phyloP scores from a whole-genome alignment of 768 basidiomycete species.

The Termitomyces sp. region DNA sequence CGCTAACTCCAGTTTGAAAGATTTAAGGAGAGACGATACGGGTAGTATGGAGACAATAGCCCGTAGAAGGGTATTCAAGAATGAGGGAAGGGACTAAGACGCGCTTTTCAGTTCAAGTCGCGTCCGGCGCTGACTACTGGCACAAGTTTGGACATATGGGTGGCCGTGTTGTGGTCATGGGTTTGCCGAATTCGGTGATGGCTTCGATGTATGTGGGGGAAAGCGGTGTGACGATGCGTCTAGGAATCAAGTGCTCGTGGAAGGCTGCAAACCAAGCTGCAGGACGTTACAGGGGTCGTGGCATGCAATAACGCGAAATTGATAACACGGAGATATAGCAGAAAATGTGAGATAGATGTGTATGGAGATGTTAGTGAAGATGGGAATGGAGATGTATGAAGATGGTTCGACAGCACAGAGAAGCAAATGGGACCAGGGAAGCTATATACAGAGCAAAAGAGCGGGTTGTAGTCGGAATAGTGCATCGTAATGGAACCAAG shows the following conservation, averaged over 20 bases:
- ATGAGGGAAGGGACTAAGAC: slow-evolving; percentile 15
- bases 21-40: slow-evolving; percentile 18
- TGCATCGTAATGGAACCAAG: background rate
- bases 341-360: slow-evolving; percentile 1
- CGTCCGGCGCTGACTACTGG: slow-evolving; percentile 41
- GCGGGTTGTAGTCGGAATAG: background rate
- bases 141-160: slow-evolving; percentile 29
- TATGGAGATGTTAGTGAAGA: background rate
- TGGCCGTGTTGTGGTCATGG: slow-evolving; percentile 16
- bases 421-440: background rate
- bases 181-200: slow-evolving; percentile 7
- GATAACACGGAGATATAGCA: slow-evolving; percentile 13
- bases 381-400: background rate
- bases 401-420: background rate
- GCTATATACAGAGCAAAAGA: background rate
- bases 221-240: slow-evolving; percentile 7
- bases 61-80: slow-evolving; percentile 5
- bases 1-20: slow-evolving; percentile 14
- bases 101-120: slow-evolving; percentile 34
- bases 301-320: background rate
- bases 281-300: slow-evolving; percentile 1
- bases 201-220: slow-evolving; percentile 1
- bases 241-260: background rate
- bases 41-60: slow-evolving; percentile 9
- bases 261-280: background rate